Base-by-base conservation (phyloP, 2,329 filamentous ascomycete species). In the Talaromyces verruculosus region DNA sequence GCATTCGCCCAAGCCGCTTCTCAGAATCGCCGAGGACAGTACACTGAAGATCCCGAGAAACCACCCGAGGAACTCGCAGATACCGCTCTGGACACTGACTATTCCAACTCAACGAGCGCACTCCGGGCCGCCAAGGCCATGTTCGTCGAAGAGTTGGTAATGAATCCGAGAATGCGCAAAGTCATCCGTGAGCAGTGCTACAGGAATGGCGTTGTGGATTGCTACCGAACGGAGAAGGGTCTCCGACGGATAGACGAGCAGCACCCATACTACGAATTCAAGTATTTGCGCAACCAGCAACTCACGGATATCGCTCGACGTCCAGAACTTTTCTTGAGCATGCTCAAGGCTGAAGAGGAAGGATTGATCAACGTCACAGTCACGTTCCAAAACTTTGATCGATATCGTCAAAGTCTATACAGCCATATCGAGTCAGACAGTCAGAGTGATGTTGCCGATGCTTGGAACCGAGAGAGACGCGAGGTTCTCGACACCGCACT, bases 291-390 rank as follows among this genome's bases (percentile, higher is more conserved):
- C 69, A 93, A 95, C 72, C 93, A 97, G 78, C 91, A 91, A 7
- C 90, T 97, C 68, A 83, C 84, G 49, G 91, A 95, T 70, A 86
- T 98, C 67, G 90, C 92, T 2, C 87, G 88, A 62, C 89, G 91
- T 63, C 95, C 95, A 1, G 93, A 97, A 69, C 83, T 97, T 30
- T 99, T 95, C 76, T 82, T 99, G 65, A 94, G 96, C 80, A 99
- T 99, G 95, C 88, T 98, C 77, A 96, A 93, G 76, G 95, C 95
- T 1, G 95, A 99, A 77, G 91, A 95, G 72, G 95, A 99, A 76
- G 93, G 94, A 2, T 83, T 99, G 1, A 86, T 99, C 15, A 92
- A 96, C 67, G 91, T 99, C 64, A 89, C 87, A 71, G 87, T 98
- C 19, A 86, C 86, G 15, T 85, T 98, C 76, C 88, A 92, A 71